Evolutionary conservation across 495 filamentous ascomycete genomes (phyloP), one percentile per base, ranked within the genome.

Genomic region (Alectoria sarmentosa): DNA sequence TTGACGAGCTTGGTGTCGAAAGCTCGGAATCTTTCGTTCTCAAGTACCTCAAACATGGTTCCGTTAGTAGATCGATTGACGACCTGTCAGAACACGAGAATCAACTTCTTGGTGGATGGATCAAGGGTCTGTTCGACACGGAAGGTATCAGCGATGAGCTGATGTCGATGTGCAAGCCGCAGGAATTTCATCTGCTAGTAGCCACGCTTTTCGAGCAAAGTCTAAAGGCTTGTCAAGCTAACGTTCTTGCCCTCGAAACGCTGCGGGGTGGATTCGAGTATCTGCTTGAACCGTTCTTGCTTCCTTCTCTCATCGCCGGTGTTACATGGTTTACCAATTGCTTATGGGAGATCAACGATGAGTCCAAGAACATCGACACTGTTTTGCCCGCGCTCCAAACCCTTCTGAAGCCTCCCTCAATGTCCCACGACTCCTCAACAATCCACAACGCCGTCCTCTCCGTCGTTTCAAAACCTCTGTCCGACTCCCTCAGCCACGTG

Each of bases 111-210:
- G 83, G 83, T 23, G 84, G 84, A 11, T 98, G 95, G 94, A 89
- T 98, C 48, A 83, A 82, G 13, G 93, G 90, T 19, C 82, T 98
- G 4, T 97, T 95, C 66, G 89, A 92, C 59, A 86, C 83, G 5
- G 90, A 96, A 70, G 84, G 86, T 13, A 91, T 95, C 66, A 84
- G 77, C 58, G 92, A 98, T 69, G 93, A 96, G 61, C 83, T 95
- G 9, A 91, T 97, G 88, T 88, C 90, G 11, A 85, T 88, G 3
- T 98, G 94, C 70, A 90, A 88, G 32, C 95, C 94, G 3, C 92
- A 96, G 69, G 90, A 96, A 38, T 98, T 98, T 71, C 96, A 97
- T 69, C 76, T 89, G 23, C 84, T 98, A n/a, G 87, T 96, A 7
- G 87, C 92, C 11, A 94, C 92, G 1, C 75, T 98, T 0, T 96